These are phyloP conservation scores for Fraxinus platypoda DNA, from an alignment of 305 asterid species.

Conservation along the genomic window DNA sequence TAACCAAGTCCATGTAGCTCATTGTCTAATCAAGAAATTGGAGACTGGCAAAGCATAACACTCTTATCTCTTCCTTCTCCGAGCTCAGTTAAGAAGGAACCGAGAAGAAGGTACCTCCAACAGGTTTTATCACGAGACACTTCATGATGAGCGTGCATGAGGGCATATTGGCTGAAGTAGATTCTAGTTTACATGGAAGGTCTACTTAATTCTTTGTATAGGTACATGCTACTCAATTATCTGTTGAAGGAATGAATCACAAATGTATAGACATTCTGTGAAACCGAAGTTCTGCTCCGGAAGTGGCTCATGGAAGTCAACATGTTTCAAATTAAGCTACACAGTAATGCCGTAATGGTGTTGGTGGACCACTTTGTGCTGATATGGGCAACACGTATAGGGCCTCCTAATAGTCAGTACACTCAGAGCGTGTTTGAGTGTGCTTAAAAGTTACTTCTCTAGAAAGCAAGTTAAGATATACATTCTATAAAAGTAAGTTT, in stretches of 20 bases:
- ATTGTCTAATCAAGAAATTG: neutral
- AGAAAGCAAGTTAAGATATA: slow-evolving; percentile 13
- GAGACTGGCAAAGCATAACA: neutral
- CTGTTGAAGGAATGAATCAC: neutral
- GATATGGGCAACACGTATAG: slow-evolving; percentile 1
- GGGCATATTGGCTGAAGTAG: neutral
- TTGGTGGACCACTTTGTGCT: slow-evolving; percentile 3
- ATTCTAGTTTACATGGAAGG: neutral
- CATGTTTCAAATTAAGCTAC: neutral
- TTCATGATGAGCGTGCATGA: neutral
- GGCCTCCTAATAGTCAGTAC: neutral
- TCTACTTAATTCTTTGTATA: neutral
- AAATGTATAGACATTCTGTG: neutral
- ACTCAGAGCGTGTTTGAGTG: neutral
- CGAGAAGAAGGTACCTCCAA: neutral
- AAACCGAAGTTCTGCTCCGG: neutral
- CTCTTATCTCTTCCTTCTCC: neutral
- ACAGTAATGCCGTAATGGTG: neutral
- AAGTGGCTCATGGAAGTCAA: neutral
- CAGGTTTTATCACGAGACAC: neutral
- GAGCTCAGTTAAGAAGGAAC: neutral
- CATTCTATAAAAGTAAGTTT: neutral
- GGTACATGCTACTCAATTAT: slow-evolving; percentile 7
- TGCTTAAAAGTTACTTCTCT: neutral
- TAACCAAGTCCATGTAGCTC: neutral